Base-by-base conservation (phyloP, 202 grass and related monocot genomes). In the Zizania palustris region DNA sequence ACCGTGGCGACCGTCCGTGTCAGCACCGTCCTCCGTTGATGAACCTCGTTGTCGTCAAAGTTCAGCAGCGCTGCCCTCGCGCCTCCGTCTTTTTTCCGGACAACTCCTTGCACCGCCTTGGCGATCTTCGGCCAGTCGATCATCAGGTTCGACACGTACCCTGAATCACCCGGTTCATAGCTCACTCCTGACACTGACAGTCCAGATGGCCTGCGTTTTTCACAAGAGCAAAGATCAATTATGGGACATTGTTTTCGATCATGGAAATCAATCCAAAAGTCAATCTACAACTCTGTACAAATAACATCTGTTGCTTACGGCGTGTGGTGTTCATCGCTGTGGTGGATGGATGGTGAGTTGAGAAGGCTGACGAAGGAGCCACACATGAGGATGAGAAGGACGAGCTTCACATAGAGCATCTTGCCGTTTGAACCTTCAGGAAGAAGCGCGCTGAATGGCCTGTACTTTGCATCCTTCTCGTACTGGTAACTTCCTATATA, bases 311-410 rank as follows among this genome's bases (percentile, higher is more conserved):
- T 44, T 56, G 0, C 80, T 87, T 67, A 92, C 90, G 67, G 65
- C 1, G 70, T 35, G 50, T 13, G 34, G 28, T 76, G 81, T 43
- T 80, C 33, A 6, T 70, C 56, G 36, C 74, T 69, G 10, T 74
- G 76, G 45, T 64, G 63, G 79, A 83, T 83, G 0, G 87, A 83
- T 6, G 90, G 87, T 14, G 90, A 93, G 77, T 82, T 69, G 44
- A 93, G 65, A 5, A 93, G 81, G 48, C 80, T 77, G 71, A 89
- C 60, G 69, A 93, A 89, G 81, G 78, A 86, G 69, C 77, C 84
- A 73, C 80, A 89, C 65, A 83, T 67, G 66, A 93, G 81, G 39
- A 93, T 22, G 22, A 85, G 38, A 37, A 93, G 80, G 8, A 84
- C 80, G 16, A 93, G 81, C 75, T 89, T 93, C 15, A 93, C 55